Percentiles rank a stretch among this genome's conserved stretches.
Evolutionary conservation across 1,284 basidiomycete genomes (phyloP).

Genomic region (Ganoderma multipileum): DNA sequence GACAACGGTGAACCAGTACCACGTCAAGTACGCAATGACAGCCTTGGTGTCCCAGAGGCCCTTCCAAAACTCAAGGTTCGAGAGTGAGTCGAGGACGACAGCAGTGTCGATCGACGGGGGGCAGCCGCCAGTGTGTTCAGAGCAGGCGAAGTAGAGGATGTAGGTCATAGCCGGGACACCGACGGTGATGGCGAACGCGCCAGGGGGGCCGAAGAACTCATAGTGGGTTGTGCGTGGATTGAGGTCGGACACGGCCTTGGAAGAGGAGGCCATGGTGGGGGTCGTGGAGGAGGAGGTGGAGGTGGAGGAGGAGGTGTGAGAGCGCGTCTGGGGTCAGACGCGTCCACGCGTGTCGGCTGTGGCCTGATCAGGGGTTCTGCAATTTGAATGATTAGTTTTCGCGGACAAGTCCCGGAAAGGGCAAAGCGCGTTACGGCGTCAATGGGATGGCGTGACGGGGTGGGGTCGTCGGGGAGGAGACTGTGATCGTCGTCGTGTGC

Average conservation of each 20-base stretch:
- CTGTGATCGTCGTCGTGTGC: neutral
- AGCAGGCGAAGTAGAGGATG: slow-evolving; percentile 86
- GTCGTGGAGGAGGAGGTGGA: slow-evolving; percentile 26
- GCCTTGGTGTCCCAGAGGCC: slow-evolving; percentile 86
- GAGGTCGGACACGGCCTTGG: slow-evolving; percentile 41
- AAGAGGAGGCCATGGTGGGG: slow-evolving; percentile 34
- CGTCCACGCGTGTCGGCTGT: slow-evolving; percentile 18
- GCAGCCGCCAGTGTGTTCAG: slow-evolving; percentile 80
- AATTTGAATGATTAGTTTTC: slow-evolving; percentile 16
- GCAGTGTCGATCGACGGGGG: slow-evolving; percentile 60
- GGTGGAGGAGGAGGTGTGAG: slow-evolving; percentile 21
- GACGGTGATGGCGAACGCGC: slow-evolving; percentile 77
- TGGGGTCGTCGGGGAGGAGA: neutral
- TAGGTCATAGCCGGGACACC: slow-evolving; percentile 81
- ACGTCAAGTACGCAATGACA: slow-evolving; percentile 78
- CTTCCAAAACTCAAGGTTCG: slow-evolving; percentile 66
- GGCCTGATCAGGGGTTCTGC: slow-evolving; percentile 17
- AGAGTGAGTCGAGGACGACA: slow-evolving; percentile 55
- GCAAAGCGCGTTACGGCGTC: slow-evolving; percentile 2
- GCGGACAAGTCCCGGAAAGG: slow-evolving; percentile 9
- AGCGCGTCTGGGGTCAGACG: slow-evolving; percentile 23
- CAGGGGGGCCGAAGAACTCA: slow-evolving; percentile 89
- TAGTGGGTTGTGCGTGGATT: slow-evolving; percentile 75
- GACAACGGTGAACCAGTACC: slow-evolving; percentile 89
- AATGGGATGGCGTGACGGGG: neutral